Conservation (phyloP, 352 stramenopile genomes). For the Saprolegnia parasitica region DNA sequence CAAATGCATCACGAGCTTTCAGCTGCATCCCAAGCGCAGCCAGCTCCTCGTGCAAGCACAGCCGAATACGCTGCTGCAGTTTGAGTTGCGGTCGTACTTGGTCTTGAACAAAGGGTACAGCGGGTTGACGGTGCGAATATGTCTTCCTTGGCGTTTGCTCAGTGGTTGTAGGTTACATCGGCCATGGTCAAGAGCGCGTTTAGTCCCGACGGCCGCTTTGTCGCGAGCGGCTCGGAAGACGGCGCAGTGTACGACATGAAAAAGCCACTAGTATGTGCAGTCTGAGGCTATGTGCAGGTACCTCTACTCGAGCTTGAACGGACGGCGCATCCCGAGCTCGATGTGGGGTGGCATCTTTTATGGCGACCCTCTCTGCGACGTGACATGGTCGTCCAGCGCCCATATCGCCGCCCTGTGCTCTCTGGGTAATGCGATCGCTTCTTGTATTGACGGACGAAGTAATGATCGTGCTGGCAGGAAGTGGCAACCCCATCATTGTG, state of each 20-base stretch:
- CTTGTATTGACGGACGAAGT: neutral
- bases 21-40: constrained; percentile 56
- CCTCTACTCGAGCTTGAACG: constrained; percentile 52
- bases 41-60: constrained; percentile 65
- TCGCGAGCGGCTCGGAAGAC: constrained; percentile 59
- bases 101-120: constrained; percentile 66
- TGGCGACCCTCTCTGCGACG: constrained; percentile 44
- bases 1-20: constrained; percentile 45
- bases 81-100: constrained; percentile 67
- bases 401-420: constrained; percentile 62
- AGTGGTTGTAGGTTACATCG: neutral
- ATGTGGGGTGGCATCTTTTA: constrained; percentile 63
- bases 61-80: constrained; percentile 57
- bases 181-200: constrained; percentile 45
- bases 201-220: constrained; percentile 59
- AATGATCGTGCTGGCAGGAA: neutral
- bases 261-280: neutral
- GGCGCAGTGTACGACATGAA: constrained; percentile 33
- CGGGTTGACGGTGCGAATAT: constrained; percentile 42
- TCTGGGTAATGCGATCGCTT: constrained; percentile 49
- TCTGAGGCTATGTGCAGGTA: constrained; percentile 33
- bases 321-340: constrained; percentile 39
- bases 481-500: constrained; percentile 11
- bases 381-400: constrained; percentile 54
- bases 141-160: constrained; percentile 8